Percentiles rank a stretch among this genome's conserved stretches.
phyloP scores from a whole-genome alignment of 192 early-diverging fungal genomes.

The Coemansia erecta region DNA sequence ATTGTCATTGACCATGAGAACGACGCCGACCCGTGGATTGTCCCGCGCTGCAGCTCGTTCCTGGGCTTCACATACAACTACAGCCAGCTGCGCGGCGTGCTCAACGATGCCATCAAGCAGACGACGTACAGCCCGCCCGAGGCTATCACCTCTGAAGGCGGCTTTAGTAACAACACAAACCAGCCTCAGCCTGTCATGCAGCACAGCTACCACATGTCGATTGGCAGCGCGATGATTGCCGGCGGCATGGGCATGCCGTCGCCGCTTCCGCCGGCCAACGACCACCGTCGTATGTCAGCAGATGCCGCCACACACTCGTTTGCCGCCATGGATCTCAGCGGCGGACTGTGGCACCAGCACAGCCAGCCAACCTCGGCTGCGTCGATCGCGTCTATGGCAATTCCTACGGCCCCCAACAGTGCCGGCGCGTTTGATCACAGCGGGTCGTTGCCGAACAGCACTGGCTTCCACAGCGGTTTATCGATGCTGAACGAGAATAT shows the following conservation, averaged over 20 bases:
- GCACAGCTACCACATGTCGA: conserved; percentile 2
- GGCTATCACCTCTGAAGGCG: conserved; percentile 10
- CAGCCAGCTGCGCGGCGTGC: conserved; percentile 38
- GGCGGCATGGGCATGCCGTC: not conserved
- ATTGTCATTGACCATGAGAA: conserved; percentile 31
- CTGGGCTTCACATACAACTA: conserved; percentile 49
- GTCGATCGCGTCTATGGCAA: not conserved
- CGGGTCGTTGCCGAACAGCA: conserved; percentile 1
- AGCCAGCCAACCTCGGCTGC: not conserved
- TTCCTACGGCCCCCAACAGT: not conserved
- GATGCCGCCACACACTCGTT: conserved; percentile 4
- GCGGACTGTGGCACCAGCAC: conserved; percentile 14
- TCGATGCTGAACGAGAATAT: conserved; percentile 1
- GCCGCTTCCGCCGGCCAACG: conserved; percentile 1
- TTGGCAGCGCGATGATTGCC: conserved; percentile 1
- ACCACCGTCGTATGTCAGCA: conserved; percentile 15
- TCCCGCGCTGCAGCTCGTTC: conserved; percentile 50
- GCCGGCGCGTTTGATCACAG: not conserved
- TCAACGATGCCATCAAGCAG: conserved; percentile 49
- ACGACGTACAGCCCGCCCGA: conserved; percentile 53
- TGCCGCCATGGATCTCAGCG: conserved; percentile 16
- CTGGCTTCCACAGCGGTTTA: not conserved
- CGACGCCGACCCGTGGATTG: conserved; percentile 51
- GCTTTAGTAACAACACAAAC: not conserved
- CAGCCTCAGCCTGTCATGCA: not conserved